These are phyloP conservation scores for Pichia sp. DNA, from an alignment of 1,139 yeast genomes.

Conservation along the genomic window DNA sequence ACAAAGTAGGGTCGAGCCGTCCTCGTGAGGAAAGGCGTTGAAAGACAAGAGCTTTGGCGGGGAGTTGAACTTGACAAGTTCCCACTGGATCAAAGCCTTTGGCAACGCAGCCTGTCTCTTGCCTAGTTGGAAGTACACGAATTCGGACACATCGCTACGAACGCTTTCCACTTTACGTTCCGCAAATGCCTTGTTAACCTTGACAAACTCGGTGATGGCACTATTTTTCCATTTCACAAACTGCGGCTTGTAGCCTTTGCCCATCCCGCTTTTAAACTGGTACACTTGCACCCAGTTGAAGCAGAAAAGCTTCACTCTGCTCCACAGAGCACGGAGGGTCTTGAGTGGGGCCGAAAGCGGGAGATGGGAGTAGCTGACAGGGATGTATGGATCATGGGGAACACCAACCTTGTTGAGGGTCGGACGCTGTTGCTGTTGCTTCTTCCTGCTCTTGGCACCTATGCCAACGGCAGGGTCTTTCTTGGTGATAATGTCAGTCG, in stretches of 20 bases:
- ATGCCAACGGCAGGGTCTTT: slow-evolving; percentile 18
- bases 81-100: slow-evolving; percentile 64
- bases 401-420: slow-evolving; percentile 39
- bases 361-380: slow-evolving; percentile 42
- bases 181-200: slow-evolving; percentile 68
- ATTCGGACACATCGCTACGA: slow-evolving; percentile 47
- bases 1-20: slow-evolving; percentile 49
- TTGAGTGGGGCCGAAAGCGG: slow-evolving; percentile 42
- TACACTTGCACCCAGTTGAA: slow-evolving; percentile 63
- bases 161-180: slow-evolving; percentile 41
- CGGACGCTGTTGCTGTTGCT: slow-evolving; percentile 26
- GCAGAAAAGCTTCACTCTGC: slow-evolving; percentile 52
- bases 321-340: slow-evolving; percentile 37
- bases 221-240: slow-evolving; percentile 69
- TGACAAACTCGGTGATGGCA: slow-evolving; percentile 62
- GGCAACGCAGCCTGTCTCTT: slow-evolving; percentile 56
- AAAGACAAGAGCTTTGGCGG: slow-evolving; percentile 71
- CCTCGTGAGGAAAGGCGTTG: slow-evolving; percentile 56
- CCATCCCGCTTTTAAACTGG: slow-evolving; percentile 58
- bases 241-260: slow-evolving; percentile 49
- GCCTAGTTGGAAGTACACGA: slow-evolving; percentile 57
- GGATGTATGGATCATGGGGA: slow-evolving; percentile 45
- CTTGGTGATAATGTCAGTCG: slow-evolving; percentile 13
- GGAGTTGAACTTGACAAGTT: slow-evolving; percentile 60
- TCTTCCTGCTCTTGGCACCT: slow-evolving; percentile 18